These are phyloP conservation scores for Mycena venus DNA, from an alignment of 768 basidiomycete species.

Conservation along the genomic window DNA sequence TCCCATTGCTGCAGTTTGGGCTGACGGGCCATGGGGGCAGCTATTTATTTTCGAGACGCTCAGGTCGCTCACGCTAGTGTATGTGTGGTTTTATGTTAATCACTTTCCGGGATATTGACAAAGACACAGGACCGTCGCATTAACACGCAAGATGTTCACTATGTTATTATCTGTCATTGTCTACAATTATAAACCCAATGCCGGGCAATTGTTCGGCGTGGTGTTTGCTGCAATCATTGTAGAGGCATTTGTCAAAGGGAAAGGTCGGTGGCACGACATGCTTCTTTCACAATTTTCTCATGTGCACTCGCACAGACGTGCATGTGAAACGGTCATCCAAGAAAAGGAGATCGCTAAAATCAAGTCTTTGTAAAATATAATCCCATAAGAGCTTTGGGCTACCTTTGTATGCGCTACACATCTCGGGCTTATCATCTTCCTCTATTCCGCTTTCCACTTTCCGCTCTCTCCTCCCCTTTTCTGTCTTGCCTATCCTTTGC, in stretches of 20 bases:
- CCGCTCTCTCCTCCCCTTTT: no score
- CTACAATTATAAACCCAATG: conserved; percentile 87
- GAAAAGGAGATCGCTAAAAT: conserved; percentile 89
- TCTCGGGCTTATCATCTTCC: no score
- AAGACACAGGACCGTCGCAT: conserved; percentile 83
- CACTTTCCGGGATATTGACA: conserved; percentile 22
- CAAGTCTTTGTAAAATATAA: conserved; percentile 81
- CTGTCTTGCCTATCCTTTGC: no score
- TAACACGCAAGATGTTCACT: conserved; percentile 97
- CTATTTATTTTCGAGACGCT: conserved; percentile 98
- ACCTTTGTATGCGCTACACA: no score
- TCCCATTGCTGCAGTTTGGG: conserved; percentile 86
- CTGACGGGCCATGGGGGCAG: conserved; percentile 93
- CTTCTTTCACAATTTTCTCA: conserved; percentile 23
- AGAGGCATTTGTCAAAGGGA: conserved; percentile 92
- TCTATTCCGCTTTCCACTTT: no score
- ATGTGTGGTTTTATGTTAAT: conserved; percentile 43
- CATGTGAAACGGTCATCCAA: conserved; percentile 84
- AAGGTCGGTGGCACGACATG: conserved; percentile 63
- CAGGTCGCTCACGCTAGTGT: conserved; percentile 91
- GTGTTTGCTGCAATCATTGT: conserved; percentile 97
- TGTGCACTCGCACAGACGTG: conserved; percentile 64
- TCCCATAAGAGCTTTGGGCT: conserved; percentile 15
- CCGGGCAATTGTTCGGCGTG: conserved; percentile 94
- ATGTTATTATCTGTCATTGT: conserved; percentile 96